Evolutionary conservation across 2,329 filamentous ascomycete genomes (phyloP), one percentile per base, ranked within the genome.

Genomic region (Hypoxylon sp.): DNA sequence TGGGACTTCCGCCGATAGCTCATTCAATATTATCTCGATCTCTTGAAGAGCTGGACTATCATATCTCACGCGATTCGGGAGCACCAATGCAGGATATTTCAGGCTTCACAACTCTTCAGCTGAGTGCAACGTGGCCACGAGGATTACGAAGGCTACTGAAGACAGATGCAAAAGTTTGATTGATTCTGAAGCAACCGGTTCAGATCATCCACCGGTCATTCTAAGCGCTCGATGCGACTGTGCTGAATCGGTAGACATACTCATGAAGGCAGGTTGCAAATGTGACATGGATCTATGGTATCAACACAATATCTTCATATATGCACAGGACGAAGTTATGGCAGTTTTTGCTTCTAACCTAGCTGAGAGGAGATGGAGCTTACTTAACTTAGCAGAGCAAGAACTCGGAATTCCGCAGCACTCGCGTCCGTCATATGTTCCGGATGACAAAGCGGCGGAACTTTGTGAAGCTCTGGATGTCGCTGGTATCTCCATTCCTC

Each of bases 221-320:
- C 2, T 34, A 9, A 28, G 28, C 1, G 19, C 17, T 30, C 5
- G 17, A 6, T 32, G 5, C 17, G n/a, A 36, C 10, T 32, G n/a
- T 19, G 48, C 28, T 11, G 14, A 36, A 36, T 51, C 48, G 21
- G 28, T 51, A 9, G 48, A 51, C 11, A 19, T 51, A n/a, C 48
- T 51, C 17, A 51, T 51, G 48, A 51, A 51, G 17, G 30, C 48
- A 13, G 30, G 17, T 11, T 51, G 48, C 28, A 5, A 48, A 9
- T 48, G 43, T 17, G 43, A 48, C 3, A 23, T 23, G 43, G 5
- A 2, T 21, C 5, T 2, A 17, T 13, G 3, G 43, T 2, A n/a
- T 5, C 2, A 25, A 25, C 23, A 2, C 23, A n/a, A n/a, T 25
- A 25, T 25, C 23, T 25, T 25, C 23, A 25, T 25, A 25, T 25